Percentiles rank a stretch among this genome's conserved stretches.
Evolutionary conservation across 805 yeast genomes (phyloP).

Genomic region (Starmerella etchellsii): DNA sequence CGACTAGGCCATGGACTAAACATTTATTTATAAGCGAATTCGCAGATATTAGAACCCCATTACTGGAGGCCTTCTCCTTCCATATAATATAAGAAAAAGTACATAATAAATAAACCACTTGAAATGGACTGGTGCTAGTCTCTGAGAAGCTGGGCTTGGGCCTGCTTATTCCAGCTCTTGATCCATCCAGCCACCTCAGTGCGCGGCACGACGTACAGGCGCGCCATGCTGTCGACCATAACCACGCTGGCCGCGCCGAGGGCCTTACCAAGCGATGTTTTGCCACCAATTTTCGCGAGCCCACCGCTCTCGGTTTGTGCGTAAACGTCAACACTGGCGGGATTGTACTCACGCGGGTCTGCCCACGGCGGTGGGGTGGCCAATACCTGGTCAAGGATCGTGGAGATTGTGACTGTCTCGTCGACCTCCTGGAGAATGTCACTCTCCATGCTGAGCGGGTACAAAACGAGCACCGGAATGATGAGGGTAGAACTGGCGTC

Average conservation of each 20-base stretch:
- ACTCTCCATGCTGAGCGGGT: slow-evolving; percentile 73
- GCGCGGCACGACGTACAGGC: slow-evolving; percentile 71
- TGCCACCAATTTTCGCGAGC: slow-evolving; percentile 70
- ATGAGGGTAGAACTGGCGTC: slow-evolving; percentile 54
- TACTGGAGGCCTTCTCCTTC: background rate
- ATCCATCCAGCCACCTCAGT: slow-evolving; percentile 54
- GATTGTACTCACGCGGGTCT: slow-evolving; percentile 42
- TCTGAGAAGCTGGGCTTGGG: slow-evolving; percentile 11
- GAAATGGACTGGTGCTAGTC: background rate
- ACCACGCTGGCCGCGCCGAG: slow-evolving; percentile 63
- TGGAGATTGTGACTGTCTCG: slow-evolving; percentile 56
- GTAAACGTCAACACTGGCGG: slow-evolving; percentile 52
- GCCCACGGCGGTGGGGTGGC: slow-evolving; percentile 58
- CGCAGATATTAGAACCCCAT: no score
- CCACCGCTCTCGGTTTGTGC: slow-evolving; percentile 81
- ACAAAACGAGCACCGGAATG: slow-evolving; percentile 69
- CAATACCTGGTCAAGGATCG: slow-evolving; percentile 46
- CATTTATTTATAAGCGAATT: slow-evolving; percentile 1
- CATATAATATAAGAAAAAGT: no score
- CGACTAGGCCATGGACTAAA: background rate
- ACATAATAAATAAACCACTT: no score
- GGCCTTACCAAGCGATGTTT: slow-evolving; percentile 49
- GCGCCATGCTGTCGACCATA: slow-evolving; percentile 56
- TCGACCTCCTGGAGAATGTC: slow-evolving; percentile 68
- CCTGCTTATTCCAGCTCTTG: slow-evolving; percentile 24